Base-by-base conservation (phyloP, 305 asterid species). In the Solanum aculeatissimum region DNA sequence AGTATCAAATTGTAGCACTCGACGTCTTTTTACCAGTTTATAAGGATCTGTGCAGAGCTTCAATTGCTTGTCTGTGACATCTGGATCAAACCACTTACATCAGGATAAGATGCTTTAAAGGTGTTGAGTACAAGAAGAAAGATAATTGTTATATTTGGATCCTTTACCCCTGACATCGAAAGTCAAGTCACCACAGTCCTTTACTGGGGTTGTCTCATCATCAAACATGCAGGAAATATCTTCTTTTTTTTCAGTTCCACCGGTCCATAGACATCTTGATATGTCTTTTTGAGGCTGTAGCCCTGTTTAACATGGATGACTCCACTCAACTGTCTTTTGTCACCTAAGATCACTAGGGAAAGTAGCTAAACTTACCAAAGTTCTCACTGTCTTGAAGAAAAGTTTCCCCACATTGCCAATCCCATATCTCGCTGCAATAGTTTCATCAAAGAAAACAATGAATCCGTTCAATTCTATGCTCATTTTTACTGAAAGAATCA, bases 1-100 rank as follows among this genome's bases (percentile, higher is more conserved):
- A 80, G 94, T 78, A 55, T 92, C 92, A 77, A 93, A 94, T 55
- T 92, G 98, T 21, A 94, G 94, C 93, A 90, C 83, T 81, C 94
- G 80, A 2, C 95, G 94, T 85, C 95, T 88, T 87, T 93, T 94
- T 70, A 81, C 89, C 81, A 83, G 93, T 81, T 95, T 88, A 5
- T 89, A 86, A 70, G 85, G 90, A 86, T 94, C 96, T 69, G 66
- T 70, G 38, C 58, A 87, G 27, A 84, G 84, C 53, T 89, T 92
- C 21, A 57, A 21, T 51, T 75, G 68, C 85, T 86, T 79, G 21
- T 27, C 69, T 38, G 58, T 54, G 11, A 45, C 86, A 58, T 84
- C 89, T 88, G 89, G 21, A 27, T 16, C 21, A 55, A 62, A 72
- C 55, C 81, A 21, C 83, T 62, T 55, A 80, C 60, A 54, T 53